These are phyloP conservation scores for Populus hybrid DNA, from an alignment of 441 rosid species.

Conservation along the genomic window DNA sequence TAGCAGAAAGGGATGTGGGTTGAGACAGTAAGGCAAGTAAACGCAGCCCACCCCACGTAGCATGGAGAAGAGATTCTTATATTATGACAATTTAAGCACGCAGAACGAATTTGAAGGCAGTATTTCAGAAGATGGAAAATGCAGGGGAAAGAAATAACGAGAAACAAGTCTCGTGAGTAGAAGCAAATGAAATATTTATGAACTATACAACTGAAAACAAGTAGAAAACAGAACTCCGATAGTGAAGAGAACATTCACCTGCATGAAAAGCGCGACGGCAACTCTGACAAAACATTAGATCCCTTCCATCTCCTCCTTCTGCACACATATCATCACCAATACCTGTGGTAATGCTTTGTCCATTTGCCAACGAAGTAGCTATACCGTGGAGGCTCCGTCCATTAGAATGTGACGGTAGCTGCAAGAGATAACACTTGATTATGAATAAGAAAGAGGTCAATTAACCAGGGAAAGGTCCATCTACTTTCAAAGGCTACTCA, in stretches of 20 bases:
- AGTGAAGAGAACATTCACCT: constrained; percentile 35
- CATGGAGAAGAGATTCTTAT: neutral
- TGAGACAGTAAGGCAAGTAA: too few relatives aligned
- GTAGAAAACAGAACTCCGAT: neutral
- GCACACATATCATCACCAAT: constrained; percentile 86
- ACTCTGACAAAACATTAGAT: constrained; percentile 59
- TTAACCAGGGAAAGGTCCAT: neutral
- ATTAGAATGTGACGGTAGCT: constrained; percentile 91
- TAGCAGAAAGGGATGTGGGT: neutral
- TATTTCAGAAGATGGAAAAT: too few relatives aligned
- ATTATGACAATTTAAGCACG: neutral
- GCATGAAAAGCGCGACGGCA: constrained; percentile 90
- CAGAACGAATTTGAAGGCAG: neutral
- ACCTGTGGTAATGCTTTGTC: constrained; percentile 61
- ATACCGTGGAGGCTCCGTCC: constrained; percentile 90
- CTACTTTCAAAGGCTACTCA: constrained; percentile 37
- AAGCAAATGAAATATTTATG: neutral
- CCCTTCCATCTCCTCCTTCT: constrained; percentile 80
- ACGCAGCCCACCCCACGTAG: neutral
- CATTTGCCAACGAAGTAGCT: constrained; percentile 75
- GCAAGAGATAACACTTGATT: constrained; percentile 23
- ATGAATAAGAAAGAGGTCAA: constrained; percentile 6
- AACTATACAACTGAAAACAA: neutral
- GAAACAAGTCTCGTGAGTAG: neutral
- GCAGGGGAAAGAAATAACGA: neutral